Conservation (phyloP, 2,329 filamentous ascomycete species). For the Aspergillus melleus region DNA sequence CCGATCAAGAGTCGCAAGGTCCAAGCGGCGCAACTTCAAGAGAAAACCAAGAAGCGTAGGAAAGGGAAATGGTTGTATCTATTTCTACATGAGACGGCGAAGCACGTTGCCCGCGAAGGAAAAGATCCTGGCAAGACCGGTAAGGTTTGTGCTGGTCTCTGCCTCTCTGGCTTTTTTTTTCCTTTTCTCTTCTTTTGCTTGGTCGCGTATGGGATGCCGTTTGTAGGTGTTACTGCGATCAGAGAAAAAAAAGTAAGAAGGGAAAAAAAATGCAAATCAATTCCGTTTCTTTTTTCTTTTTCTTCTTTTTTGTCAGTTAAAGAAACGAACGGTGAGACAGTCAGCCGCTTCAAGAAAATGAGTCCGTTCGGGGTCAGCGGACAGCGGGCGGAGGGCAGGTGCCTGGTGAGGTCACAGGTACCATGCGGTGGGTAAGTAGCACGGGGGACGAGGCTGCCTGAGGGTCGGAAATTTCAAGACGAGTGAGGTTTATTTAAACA, state of each 20-base stretch:
- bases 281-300: constrained; percentile 1
- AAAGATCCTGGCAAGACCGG: constrained; percentile 2
- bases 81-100: constrained; percentile 23
- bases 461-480: constrained; percentile 8
- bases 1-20: constrained; percentile 19
- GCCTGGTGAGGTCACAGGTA: constrained; percentile 35
- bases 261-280: constrained; percentile 4
- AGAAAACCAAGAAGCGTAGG: constrained; percentile 5
- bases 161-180: constrained; percentile 2
- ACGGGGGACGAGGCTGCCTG: constrained; percentile 9
- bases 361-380: constrained; percentile 28
- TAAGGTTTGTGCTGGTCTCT: background rate
- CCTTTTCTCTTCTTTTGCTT: constrained; percentile 5
- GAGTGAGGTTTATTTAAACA: background rate
- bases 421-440: constrained; percentile 24
- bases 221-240: constrained; percentile 12
- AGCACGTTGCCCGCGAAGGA: constrained; percentile 6
- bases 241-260: background rate
- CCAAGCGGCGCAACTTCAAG: constrained; percentile 17
- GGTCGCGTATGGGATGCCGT: constrained; percentile 5
- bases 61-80: constrained; percentile 10
- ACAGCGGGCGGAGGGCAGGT: constrained; percentile 31
- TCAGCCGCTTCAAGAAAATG: constrained; percentile 11
- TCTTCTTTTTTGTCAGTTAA: background rate
- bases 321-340: constrained; percentile 6